Evolutionary conservation across 129 eudicot species (phyloP).

Genomic region (Silybum marianum): DNA sequence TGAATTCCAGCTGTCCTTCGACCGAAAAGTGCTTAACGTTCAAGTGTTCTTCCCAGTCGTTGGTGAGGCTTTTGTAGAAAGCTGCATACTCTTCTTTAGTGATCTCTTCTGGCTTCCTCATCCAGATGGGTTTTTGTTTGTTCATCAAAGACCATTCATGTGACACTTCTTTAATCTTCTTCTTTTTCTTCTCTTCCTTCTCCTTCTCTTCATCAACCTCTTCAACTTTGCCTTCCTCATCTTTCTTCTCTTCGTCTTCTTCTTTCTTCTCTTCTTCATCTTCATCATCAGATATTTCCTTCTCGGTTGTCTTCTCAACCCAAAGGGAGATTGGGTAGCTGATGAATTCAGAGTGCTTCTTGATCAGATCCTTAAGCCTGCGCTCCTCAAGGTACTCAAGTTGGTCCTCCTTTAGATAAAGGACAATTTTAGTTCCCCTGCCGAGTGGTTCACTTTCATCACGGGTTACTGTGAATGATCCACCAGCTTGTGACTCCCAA

Average conservation of each 20-base stretch:
- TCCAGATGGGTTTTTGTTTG: constrained; percentile 84
- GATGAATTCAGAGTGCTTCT: constrained; percentile 80
- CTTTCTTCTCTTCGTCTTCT: constrained; percentile 39
- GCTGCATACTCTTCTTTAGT: constrained; percentile 77
- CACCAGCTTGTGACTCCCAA: constrained; percentile 88
- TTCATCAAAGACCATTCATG: constrained; percentile 68
- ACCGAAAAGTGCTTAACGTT: constrained; percentile 76
- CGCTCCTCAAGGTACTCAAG: constrained; percentile 78
- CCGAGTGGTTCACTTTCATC: constrained; percentile 65
- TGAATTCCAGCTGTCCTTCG: constrained; percentile 75
- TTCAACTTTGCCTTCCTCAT: constrained; percentile 61
- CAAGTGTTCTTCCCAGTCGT: constrained; percentile 80
- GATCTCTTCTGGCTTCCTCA: constrained; percentile 83
- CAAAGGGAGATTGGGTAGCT: constrained; percentile 76
- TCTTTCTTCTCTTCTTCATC: constrained; percentile 65
- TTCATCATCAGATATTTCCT: constrained; percentile 69
- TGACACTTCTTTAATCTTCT: constrained; percentile 76
- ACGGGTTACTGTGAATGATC: constrained; percentile 68
- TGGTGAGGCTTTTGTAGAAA: constrained; percentile 77
- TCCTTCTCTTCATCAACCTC: constrained; percentile 75
- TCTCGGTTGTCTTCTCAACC: constrained; percentile 67
- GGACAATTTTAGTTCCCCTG: constrained; percentile 67
- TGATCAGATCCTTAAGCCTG: constrained; percentile 60
- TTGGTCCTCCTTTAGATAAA: constrained; percentile 68
- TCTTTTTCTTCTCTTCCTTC: constrained; percentile 68